Conservation (phyloP, 1,139 yeast species). For the Pneumocystis jirovecii region DNA sequence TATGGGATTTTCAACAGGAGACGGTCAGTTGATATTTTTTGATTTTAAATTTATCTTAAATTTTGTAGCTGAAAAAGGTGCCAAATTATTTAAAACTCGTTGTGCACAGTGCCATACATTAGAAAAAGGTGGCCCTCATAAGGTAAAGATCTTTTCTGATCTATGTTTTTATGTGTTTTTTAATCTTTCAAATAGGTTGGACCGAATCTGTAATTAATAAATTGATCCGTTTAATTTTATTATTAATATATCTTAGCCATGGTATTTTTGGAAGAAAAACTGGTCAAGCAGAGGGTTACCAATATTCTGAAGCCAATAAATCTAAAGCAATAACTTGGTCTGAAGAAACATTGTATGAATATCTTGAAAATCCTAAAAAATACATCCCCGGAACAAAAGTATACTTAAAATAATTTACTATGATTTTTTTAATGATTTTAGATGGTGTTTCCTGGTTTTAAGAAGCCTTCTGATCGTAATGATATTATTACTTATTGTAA, state of each 20-base stretch:
- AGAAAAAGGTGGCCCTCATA: slow-evolving; percentile 92
- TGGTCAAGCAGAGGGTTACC: slow-evolving; percentile 83
- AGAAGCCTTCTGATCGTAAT: slow-evolving; percentile 98
- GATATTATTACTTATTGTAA: slow-evolving; percentile 68
- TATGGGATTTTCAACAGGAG: not conserved
- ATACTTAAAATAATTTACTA: not conserved
- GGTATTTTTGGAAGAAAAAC: slow-evolving; percentile 26
- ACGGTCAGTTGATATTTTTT: not conserved
- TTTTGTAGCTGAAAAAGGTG: slow-evolving; percentile 73
- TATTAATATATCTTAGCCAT: not conserved
- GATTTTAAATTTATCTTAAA: not conserved
- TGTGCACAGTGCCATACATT: slow-evolving; percentile 98
- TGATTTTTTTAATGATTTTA: not conserved
- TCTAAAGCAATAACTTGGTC: slow-evolving; percentile 56
- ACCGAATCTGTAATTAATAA: slow-evolving; percentile 45
- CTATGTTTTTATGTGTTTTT: not conserved
- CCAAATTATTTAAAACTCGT: slow-evolving; percentile 95
- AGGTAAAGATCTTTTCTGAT: slow-evolving; percentile 90
- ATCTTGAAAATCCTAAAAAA: slow-evolving; percentile 94
- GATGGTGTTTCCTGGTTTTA: slow-evolving; percentile 99
- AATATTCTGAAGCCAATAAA: slow-evolving; percentile 97
- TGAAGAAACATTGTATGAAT: slow-evolving; percentile 81
- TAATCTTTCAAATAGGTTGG: not conserved
- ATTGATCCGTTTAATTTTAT: slow-evolving; percentile 50
- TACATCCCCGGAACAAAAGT: slow-evolving; percentile 96